These are phyloP conservation scores for Sordariomycetes sp. DNA, from an alignment of 2,329 filamentous ascomycete species.

Conservation along the genomic window DNA sequence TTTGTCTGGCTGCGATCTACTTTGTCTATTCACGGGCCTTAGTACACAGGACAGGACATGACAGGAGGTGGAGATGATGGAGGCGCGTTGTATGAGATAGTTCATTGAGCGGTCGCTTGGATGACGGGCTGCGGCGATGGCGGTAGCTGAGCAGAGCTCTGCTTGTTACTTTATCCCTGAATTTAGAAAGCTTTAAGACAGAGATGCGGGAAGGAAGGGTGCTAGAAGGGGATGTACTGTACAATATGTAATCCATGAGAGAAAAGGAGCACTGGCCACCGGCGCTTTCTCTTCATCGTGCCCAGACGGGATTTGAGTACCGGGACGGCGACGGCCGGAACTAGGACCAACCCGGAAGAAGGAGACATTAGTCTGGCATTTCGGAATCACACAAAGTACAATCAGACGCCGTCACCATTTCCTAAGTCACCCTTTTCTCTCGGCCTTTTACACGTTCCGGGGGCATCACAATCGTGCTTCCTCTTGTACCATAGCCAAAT, in stretches of 20 bases:
- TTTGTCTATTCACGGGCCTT: neutral
- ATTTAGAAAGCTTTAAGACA: neutral
- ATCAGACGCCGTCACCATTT: too few species aligned
- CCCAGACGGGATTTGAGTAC: neutral
- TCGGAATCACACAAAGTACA: too few species aligned
- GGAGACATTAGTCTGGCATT: too few species aligned
- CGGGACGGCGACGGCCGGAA: neutral
- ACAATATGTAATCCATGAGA: neutral
- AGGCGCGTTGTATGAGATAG: neutral
- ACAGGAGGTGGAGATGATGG: neutral
- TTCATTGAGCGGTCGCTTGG: neutral
- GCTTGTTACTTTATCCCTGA: too few species aligned
- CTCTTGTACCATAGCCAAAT: too few species aligned
- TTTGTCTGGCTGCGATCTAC: neutral
- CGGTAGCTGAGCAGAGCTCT: neutral
- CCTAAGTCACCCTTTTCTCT: too few species aligned
- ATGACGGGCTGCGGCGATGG: neutral
- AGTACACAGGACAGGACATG: neutral
- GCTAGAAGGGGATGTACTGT: neutral
- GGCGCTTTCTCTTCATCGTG: neutral
- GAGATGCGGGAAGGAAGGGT: neutral
- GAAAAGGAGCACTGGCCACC: neutral
- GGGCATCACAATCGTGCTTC: too few species aligned
- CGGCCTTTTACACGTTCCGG: too few species aligned
- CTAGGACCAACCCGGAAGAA: neutral